phyloP scores from a whole-genome alignment of 2,329 filamentous ascomycete genomes.

The Rosellinia necatrix region DNA sequence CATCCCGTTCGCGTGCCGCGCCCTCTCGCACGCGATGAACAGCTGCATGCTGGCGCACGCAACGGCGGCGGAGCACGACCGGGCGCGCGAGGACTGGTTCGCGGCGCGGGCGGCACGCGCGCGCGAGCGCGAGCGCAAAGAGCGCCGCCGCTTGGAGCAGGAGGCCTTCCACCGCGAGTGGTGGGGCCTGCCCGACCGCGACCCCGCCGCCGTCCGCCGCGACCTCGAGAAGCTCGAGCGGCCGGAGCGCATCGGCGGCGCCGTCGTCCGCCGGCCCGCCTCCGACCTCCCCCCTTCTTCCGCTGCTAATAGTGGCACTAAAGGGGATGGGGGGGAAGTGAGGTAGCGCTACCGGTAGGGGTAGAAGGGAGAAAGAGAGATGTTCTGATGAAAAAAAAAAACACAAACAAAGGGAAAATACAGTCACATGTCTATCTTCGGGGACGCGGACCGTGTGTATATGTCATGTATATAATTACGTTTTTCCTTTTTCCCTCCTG shows the following conservation, averaged over 20 bases:
- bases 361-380: not conserved
- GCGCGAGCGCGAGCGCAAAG: slow-evolving; percentile 67
- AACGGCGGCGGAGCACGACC: slow-evolving; percentile 82
- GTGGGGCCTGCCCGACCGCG: slow-evolving; percentile 66
- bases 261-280: slow-evolving; percentile 7
- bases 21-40: slow-evolving; percentile 86
- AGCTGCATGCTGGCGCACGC: slow-evolving; percentile 88
- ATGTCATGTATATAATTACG: not conserved
- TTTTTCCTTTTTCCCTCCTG: not conserved
- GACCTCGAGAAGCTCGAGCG: slow-evolving; percentile 57
- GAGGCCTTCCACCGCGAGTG: slow-evolving; percentile 69
- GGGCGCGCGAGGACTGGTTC: slow-evolving; percentile 93
- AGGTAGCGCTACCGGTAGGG: not conserved
- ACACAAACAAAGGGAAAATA: too few relatives aligned
- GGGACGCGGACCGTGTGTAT: not conserved
- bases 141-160: slow-evolving; percentile 63
- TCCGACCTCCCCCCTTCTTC: not conserved
- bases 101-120: slow-evolving; percentile 72
- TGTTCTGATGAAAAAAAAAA: too few relatives aligned
- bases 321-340: not conserved
- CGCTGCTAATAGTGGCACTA: not conserved
- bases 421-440: not conserved
- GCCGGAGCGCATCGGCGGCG: slow-evolving; percentile 61
- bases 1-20: slow-evolving; percentile 83
- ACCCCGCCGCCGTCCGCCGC: slow-evolving; percentile 53